Evolutionary conservation across 1,139 yeast genomes (phyloP).

Genomic region (Nakaseomyces nivariensis): DNA sequence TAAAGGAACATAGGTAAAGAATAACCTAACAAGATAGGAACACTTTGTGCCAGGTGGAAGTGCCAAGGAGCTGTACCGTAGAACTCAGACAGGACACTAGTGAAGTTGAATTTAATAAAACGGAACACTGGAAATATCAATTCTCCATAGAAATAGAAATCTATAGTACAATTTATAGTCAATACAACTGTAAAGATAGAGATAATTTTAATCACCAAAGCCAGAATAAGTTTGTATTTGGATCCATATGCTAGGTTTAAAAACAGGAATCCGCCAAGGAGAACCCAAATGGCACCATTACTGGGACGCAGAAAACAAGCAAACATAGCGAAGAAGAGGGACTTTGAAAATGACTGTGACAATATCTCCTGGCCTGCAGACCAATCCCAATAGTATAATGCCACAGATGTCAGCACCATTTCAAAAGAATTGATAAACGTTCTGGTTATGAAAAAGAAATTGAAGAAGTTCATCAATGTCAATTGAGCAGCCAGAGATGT

Average conservation of each 20-base stretch:
- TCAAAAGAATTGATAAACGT: slow-evolving; percentile 85
- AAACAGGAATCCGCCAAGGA: slow-evolving; percentile 38
- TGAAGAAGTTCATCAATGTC: slow-evolving; percentile 66
- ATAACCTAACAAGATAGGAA: slow-evolving; percentile 65
- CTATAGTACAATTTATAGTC: slow-evolving; percentile 37
- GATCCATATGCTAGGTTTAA: slow-evolving; percentile 11
- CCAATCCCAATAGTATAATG: slow-evolving; percentile 71
- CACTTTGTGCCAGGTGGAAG: slow-evolving; percentile 71
- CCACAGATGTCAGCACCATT: slow-evolving; percentile 59
- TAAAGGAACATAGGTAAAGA: slow-evolving; percentile 50
- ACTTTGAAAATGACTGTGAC: slow-evolving; percentile 13
- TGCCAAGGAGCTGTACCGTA: slow-evolving; percentile 85
- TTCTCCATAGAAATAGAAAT: slow-evolving; percentile 50
- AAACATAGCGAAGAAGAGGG: slow-evolving; percentile 39
- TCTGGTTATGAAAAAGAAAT: slow-evolving; percentile 71
- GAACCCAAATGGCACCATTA: slow-evolving; percentile 64
- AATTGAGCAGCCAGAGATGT: slow-evolving; percentile 29
- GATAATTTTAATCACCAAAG: slow-evolving; percentile 19
- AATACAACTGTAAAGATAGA: slow-evolving; percentile 13
- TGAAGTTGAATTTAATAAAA: slow-evolving; percentile 67
- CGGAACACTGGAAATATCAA: slow-evolving; percentile 55
- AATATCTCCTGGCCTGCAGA: slow-evolving; percentile 16
- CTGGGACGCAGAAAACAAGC: slow-evolving; percentile 76
- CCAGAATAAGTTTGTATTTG: slow-evolving; percentile 9
- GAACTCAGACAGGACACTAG: slow-evolving; percentile 63